Percentiles rank a stretch among this genome's conserved stretches.
Conservation (phyloP, 2,329 filamentous ascomycete species). For the Penicillium italicum region DNA sequence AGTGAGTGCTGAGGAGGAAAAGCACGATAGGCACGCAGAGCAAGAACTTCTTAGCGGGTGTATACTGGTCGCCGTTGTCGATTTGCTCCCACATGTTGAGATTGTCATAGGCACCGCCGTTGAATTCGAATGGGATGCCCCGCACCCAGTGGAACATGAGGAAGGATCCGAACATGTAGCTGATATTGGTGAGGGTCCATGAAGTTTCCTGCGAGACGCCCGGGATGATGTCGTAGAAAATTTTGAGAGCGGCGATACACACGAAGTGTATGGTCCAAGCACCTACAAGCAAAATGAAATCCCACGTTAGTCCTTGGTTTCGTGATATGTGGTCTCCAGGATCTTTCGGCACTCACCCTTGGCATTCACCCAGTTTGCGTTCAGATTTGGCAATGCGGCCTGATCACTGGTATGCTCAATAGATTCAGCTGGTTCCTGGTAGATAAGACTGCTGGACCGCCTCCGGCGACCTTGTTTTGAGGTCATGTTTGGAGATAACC, state of each 20-base stretch:
- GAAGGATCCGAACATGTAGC: constrained; percentile 98
- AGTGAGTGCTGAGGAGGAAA: constrained; percentile 96
- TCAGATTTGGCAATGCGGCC: constrained; percentile 88
- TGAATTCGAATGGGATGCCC: constrained; percentile 98
- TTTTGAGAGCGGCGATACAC: constrained; percentile 85
- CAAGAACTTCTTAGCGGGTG: constrained; percentile 96
- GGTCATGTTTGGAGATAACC: constrained; percentile 58
- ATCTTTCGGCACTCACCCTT: constrained; percentile 66
- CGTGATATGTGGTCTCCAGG: neutral
- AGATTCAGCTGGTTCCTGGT: constrained; percentile 93
- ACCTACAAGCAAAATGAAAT: constrained; percentile 52
- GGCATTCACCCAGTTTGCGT: constrained; percentile 98
- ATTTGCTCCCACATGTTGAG: constrained; percentile 99
- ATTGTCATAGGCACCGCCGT: constrained; percentile 96
- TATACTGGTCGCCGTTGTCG: constrained; percentile 98
- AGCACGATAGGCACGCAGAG: constrained; percentile 90
- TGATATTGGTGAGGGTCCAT: constrained; percentile 98
- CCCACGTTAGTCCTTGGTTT: constrained; percentile 7
- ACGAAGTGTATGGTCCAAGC: constrained; percentile 98
- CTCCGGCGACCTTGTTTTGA: constrained; percentile 74
- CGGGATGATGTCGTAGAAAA: constrained; percentile 94
- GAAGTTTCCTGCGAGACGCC: constrained; percentile 96
- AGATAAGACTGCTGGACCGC: constrained; percentile 97
- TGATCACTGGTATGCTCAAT: constrained; percentile 98
- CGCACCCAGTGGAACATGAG: constrained; percentile 99